Evolutionary conservation across 2,329 filamentous ascomycete genomes (phyloP).

Genomic region (Mariannaea sp.): DNA sequence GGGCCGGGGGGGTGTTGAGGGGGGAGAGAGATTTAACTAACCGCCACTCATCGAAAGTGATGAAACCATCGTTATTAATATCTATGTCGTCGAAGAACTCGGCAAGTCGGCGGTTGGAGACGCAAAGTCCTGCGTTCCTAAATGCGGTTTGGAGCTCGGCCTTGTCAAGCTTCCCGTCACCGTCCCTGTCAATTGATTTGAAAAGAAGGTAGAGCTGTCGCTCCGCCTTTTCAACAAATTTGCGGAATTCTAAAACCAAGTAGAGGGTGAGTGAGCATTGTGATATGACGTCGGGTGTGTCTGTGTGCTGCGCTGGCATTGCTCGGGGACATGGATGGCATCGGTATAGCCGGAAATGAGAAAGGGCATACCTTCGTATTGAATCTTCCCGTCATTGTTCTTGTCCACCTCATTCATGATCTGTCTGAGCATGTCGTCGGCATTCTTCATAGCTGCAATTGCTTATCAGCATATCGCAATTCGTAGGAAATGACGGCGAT

Average conservation of each 20-base stretch:
- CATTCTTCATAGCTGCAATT: constrained; percentile 77
- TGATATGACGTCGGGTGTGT: constrained; percentile 7
- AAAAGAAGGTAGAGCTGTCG: constrained; percentile 82
- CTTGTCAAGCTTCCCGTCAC: constrained; percentile 85
- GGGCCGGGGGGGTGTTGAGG: neutral
- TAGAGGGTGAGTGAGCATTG: constrained; percentile 32
- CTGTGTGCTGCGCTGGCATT: constrained; percentile 21
- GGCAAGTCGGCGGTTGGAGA: constrained; percentile 77
- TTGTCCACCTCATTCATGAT: constrained; percentile 84
- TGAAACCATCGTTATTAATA: constrained; percentile 82
- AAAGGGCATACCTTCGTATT: constrained; percentile 78
- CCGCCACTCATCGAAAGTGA: constrained; percentile 97
- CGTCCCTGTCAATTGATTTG: constrained; percentile 81
- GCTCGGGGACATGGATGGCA: constrained; percentile 15
- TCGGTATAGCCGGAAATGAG: constrained; percentile 19
- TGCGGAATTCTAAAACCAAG: constrained; percentile 73
- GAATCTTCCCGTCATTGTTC: constrained; percentile 85
- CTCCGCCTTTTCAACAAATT: constrained; percentile 87
- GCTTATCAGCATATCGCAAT: constrained; percentile 32
- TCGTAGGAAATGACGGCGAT: constrained; percentile 7
- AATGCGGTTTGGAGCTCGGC: constrained; percentile 83
- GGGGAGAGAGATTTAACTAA: constrained; percentile 54
- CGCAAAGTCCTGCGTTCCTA: constrained; percentile 73
- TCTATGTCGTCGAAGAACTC: constrained; percentile 92
- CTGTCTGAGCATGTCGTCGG: constrained; percentile 79